These are phyloP conservation scores for Trichoderma orchidacearum DNA, from an alignment of 495 filamentous ascomycete genomes.

Conservation along the genomic window DNA sequence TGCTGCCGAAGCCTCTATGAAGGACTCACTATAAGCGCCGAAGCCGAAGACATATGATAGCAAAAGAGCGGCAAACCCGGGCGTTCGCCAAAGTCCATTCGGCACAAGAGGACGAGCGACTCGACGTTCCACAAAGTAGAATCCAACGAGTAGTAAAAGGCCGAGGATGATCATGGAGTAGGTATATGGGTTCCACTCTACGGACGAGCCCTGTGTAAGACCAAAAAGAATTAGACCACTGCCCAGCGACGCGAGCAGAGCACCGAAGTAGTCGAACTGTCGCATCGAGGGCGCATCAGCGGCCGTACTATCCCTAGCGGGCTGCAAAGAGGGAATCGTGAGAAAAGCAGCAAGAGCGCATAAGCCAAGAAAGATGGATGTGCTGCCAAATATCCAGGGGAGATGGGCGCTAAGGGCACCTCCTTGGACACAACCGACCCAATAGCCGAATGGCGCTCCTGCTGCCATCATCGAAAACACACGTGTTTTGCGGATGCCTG, in stretches of 20 bases:
- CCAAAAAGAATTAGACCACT: constrained; percentile 40
- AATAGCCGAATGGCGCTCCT: constrained; percentile 37
- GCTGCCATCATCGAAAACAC: constrained; percentile 49
- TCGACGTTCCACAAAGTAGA: constrained; percentile 32
- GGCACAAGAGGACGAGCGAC: constrained; percentile 37
- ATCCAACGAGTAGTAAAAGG: constrained; percentile 30
- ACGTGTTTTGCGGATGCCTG: constrained; percentile 42
- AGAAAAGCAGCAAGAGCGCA: constrained; percentile 34
- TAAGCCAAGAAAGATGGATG: constrained; percentile 41
- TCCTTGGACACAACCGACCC: constrained; percentile 13
- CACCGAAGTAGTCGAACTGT: constrained; percentile 35
- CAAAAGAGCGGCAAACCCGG: constrained; percentile 34
- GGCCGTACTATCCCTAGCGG: constrained; percentile 13
- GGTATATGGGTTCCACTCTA: constrained; percentile 33
- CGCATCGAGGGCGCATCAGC: constrained; percentile 9
- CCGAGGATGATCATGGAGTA: constrained; percentile 40
- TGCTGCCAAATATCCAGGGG: constrained; percentile 28
- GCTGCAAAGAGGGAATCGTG: constrained; percentile 21
- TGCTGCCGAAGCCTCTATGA: too few species aligned
- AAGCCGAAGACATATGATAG: constrained; percentile 35
- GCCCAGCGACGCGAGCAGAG: constrained; percentile 26
- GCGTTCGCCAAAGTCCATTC: constrained; percentile 15
- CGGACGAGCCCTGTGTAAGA: constrained; percentile 38
- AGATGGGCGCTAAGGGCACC: constrained; percentile 33
- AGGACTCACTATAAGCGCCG: constrained; percentile 19